Evolutionary conservation across 179 eudicot genomes (phyloP), one percentile per base, ranked within the genome.

Genomic region (Gypsophila paniculata): DNA sequence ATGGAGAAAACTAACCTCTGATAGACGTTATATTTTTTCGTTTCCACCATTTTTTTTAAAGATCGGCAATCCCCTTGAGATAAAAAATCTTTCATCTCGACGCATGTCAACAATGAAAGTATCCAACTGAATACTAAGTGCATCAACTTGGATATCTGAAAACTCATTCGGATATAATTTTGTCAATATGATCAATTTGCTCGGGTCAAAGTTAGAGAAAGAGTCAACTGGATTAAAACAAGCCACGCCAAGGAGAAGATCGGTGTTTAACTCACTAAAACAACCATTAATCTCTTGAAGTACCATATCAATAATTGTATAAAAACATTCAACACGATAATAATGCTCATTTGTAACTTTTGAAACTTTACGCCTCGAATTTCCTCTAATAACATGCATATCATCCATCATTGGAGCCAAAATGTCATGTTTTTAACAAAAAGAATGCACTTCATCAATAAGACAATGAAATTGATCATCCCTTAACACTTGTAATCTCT

Each of bases 291-390:
- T 57, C 61, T 57, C 29, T 8, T 19, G 25, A 57, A 21, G 12
- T 57, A 57, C 29, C 61, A 57, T 57, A 57, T 57, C 61, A 10
- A 57, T 19, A 22, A 57, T 3, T 7, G 61, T 21, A 54, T 17
- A 18, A 57, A 19, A 57, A 22, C 29, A 57, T 18, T 57, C 29
- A 57, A 21, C 61, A 0, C 26, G 29, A 21, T 57, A 57, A 57
- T 57, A 8, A 57, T 19, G 61, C 4, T 57, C 61, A 57, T 57
- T 57, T 57, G 61, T 57, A 57, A 57, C 29, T 21, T 57, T 57
- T 57, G 61, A 57, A 57, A 57, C 61, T 10, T 13, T 57, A 0
- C 29, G 10, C 13, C 26, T 57, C 29, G 26, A 55, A 18, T 22
- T 57, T 57, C 61, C 61, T 8, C 61, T 4, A 22, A 57, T 57